Evolutionary conservation across 805 yeast species (phyloP).

Genomic region (Saturnispora kantuleensis): DNA sequence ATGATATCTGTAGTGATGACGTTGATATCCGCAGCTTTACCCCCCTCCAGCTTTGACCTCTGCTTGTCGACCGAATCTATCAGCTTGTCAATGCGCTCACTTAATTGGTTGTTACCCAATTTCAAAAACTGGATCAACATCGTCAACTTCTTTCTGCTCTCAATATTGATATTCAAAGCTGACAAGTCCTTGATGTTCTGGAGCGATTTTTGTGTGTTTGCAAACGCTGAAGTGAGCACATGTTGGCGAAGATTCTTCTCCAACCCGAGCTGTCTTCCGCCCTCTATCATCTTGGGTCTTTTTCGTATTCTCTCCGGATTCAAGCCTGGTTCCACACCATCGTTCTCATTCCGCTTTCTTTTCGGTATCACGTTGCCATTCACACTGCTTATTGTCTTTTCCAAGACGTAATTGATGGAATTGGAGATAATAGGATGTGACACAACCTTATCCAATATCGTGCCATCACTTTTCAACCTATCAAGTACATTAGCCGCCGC

Average conservation of each 20-base stretch:
- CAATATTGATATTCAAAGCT: conserved; percentile 34
- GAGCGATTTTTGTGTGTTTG: conserved; percentile 22
- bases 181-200: conserved; percentile 28
- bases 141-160: conserved; percentile 64
- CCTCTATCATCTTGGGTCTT: conserved; percentile 9
- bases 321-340: neutral
- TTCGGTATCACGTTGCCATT: conserved; percentile 5
- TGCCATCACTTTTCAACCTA: neutral
- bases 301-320: neutral
- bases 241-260: conserved; percentile 19
- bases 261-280: too few relatives aligned
- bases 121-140: conserved; percentile 73
- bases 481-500: neutral
- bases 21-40: conserved; percentile 8
- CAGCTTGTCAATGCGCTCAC: conserved; percentile 52
- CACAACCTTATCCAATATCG: conserved; percentile 29
- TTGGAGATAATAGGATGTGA: conserved; percentile 29
- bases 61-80: conserved; percentile 23
- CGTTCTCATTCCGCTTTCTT: neutral
- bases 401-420: conserved; percentile 29
- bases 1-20: conserved; percentile 50
- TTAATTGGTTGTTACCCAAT: conserved; percentile 70
- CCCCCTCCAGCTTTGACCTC: conserved; percentile 11
- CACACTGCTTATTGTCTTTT: conserved; percentile 26
- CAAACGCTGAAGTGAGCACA: conserved; percentile 22